Percentiles rank a stretch among this genome's conserved stretches.
Conservation (phyloP, 2,329 filamentous ascomycete species). For the Sordariomycetes sp. region DNA sequence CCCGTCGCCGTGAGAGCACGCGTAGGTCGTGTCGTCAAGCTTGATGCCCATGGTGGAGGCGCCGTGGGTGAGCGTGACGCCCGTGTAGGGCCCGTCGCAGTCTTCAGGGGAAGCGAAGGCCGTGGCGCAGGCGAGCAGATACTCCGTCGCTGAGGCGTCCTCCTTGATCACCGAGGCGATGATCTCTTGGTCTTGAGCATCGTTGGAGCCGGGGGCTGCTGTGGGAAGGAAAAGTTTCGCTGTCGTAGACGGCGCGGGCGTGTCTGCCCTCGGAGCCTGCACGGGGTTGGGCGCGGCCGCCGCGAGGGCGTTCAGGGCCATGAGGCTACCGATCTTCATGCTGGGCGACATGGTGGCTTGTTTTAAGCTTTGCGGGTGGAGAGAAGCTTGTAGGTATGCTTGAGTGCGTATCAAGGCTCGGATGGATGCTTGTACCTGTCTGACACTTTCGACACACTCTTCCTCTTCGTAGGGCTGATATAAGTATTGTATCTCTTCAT, state of each 20-base stretch:
- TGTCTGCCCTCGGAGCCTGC: conserved; percentile 6
- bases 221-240: conserved; percentile 11
- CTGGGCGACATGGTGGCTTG: background rate
- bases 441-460: too few species aligned
- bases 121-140: conserved; percentile 13
- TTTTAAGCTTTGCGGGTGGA: too few species aligned
- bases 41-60: conserved; percentile 7
- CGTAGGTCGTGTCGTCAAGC: conserved; percentile 10
- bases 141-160: conserved; percentile 10
- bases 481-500: too few species aligned
- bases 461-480: too few species aligned
- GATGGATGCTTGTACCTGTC: too few species aligned
- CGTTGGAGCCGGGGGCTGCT: conserved; percentile 8
- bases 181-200: conserved; percentile 7
- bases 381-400: too few species aligned
- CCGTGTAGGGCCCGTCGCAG: conserved; percentile 11
- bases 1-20: conserved; percentile 7
- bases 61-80: conserved; percentile 11
- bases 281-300: conserved; percentile 1
- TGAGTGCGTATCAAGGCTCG: too few species aligned
- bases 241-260: too few species aligned
- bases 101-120: conserved; percentile 9
- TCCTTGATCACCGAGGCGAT: conserved; percentile 14
- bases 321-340: background rate
- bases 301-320: conserved; percentile 4